Evolutionary conservation across 2,329 filamentous ascomycete genomes (phyloP), one percentile per base, ranked within the genome.

Genomic region (Aspergillus sclerotialis): DNA sequence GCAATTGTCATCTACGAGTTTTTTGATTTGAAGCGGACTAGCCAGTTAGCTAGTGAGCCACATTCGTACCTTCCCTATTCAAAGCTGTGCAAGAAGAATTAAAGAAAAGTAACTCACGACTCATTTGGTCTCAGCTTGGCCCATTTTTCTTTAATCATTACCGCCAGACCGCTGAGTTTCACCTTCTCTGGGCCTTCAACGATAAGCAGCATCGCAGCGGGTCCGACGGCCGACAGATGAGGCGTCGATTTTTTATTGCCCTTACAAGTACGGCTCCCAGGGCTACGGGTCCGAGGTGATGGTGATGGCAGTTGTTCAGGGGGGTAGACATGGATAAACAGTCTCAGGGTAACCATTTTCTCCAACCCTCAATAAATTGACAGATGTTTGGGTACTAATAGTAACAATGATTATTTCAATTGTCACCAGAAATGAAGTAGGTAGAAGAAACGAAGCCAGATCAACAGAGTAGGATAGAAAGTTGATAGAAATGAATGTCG

Each of bases 341-440:
- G 47, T n/a, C 59, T 57, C 12, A 63, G 46, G 19, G 58, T 49
- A 28, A 63, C 57, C 57, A 63, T 61, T n/a, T n/a, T n/a, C n/a
- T n/a, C n/a, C n/a, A n/a, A n/a, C n/a, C n/a, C n/a, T n/a, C n/a
- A n/a, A n/a, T n/a, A n/a, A n/a, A n/a, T n/a, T n/a, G n/a, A n/a
- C n/a, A n/a, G n/a, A n/a, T n/a, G n/a, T n/a, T n/a, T n/a, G n/a
- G n/a, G n/a, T n/a, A 24, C 23, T 24, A 24, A 24, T 24, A 24
- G n/a, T n/a, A n/a, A n/a, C n/a, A n/a, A n/a, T n/a, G 23, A 3
- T 8, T 24, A 24, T 24, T 24, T 24, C 23, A 24, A 24, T 24
- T 24, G 23, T n/a, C n/a, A n/a, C n/a, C n/a, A n/a, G n/a, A n/a
- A n/a, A n/a, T n/a, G n/a, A 30, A 23, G 24, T 7, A 18, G n/a